phyloP scores from a whole-genome alignment of 2,329 filamentous ascomycete species.

The Helotiales sp. region DNA sequence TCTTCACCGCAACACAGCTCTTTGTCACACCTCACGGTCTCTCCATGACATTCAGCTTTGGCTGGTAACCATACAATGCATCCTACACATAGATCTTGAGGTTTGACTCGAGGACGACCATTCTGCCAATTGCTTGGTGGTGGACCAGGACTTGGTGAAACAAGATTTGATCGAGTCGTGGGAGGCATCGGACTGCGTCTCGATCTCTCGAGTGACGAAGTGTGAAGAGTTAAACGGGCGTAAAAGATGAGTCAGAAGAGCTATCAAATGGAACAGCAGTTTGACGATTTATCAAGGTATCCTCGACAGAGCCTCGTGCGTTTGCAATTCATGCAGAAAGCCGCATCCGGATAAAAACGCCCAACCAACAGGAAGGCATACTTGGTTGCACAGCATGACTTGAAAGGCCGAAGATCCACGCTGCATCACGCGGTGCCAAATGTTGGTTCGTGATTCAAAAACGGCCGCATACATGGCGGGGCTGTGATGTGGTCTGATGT shows the following conservation, averaged over 20 bases:
- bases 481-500: background rate
- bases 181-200: background rate
- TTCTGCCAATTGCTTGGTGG: background rate
- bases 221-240: too few relatives aligned
- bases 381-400: background rate
- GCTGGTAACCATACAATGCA: constrained; percentile 23
- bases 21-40: constrained; percentile 16
- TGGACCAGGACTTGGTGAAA: background rate
- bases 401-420: background rate
- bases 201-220: background rate
- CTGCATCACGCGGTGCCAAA: background rate
- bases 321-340: background rate
- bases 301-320: background rate
- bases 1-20: constrained; percentile 3
- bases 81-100: constrained; percentile 19
- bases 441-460: background rate
- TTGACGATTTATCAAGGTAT: background rate
- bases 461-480: background rate
- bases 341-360: background rate
- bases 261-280: too few relatives aligned
- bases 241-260: too few relatives aligned
- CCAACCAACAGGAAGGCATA: background rate
- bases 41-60: background rate
- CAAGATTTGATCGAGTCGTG: background rate
- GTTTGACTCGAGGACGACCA: background rate